Evolutionary conservation across 257 asterid species (phyloP).

Genomic region (Lithospermum erythrorhizon): DNA sequence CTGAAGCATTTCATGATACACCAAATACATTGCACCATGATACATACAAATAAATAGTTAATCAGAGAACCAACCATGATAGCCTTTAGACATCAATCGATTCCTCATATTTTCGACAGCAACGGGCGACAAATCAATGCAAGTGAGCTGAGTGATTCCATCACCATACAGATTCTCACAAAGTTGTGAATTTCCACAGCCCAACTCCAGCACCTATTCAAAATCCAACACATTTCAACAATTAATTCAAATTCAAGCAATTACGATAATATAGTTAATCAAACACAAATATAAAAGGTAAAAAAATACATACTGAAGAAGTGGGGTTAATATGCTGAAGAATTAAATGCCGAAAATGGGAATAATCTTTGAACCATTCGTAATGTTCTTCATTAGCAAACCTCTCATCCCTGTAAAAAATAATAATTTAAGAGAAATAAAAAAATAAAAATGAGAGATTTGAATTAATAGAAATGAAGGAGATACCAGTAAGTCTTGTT

Average conservation of each 20-base stretch:
- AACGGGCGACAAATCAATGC: conserved; percentile 82
- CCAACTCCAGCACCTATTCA: conserved; percentile 77
- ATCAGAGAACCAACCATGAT: conserved; percentile 28
- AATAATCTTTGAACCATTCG: conserved; percentile 92
- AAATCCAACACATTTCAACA: neutral
- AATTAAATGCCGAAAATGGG: conserved; percentile 67
- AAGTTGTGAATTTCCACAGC: conserved; percentile 93
- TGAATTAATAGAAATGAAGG: neutral
- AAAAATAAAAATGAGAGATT: neutral
- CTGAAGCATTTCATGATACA: neutral
- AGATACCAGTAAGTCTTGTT: conserved; percentile 67
- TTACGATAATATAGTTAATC: no score
- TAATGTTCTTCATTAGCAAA: conserved; percentile 87
- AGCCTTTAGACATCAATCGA: conserved; percentile 65
- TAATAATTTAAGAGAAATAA: neutral
- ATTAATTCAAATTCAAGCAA: neutral
- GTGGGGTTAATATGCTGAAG: conserved; percentile 45
- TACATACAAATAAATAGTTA: neutral
- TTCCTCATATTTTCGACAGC: conserved; percentile 81
- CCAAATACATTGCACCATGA: neutral
- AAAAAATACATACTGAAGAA: conserved; percentile 38
- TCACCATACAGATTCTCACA: conserved; percentile 67
- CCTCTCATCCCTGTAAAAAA: conserved; percentile 60
- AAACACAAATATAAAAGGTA: no score
- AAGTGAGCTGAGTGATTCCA: conserved; percentile 70